Base-by-base conservation (phyloP, 2,329 filamentous ascomycete species). In the Paecilomyces sp. region DNA sequence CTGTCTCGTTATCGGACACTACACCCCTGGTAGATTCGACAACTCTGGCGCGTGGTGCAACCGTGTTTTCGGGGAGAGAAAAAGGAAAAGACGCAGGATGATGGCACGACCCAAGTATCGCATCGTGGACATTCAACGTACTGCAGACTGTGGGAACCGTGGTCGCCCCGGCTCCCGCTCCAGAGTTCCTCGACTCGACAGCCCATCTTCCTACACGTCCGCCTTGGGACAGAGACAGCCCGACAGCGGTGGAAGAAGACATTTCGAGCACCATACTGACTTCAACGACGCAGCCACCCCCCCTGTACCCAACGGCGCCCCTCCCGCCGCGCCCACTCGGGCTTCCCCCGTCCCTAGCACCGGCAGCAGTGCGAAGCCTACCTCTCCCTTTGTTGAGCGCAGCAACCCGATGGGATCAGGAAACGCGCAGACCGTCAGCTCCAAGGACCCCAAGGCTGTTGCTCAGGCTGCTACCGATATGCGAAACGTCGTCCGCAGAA, bases 401-500 rank as follows among this genome's bases (percentile, higher is more conserved):
- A 83, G 80, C 74, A 85, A 82, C 72, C 78, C 81, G 53, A 81
- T 85, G 79, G 81, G 80, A 60, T 75, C 77, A 65, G 79, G 76
- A 66, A 76, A 75, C 57, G 75, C 76, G 63, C 85, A 87, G 72
- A 87, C 85, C 28, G 82, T 88, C 68, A 83, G 79, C 72, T 86
- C 85, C 57, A 86, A 83, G 74, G 84, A 88, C 70, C 85, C 85
- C 60, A 88, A 88, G 69, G 78, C 79, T 54, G 79, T 71, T 57
- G 79, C 79, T 55, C 77, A 77, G 62, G 81, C 85, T 66, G 79
- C 83, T 67, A 85, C 81, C 71, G 89, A 91, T 71, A 88, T 88
- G 83, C 88, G 88, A 79, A 97, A 99, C 83, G 96, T 99, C 76
- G 93, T 99, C 71, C 91, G 94, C 79, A 87, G 94, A 79, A 99